A percentile compares a stretch with the other conserved stretches of the same genome.
phyloP scores from a whole-genome alignment of 2,329 filamentous ascomycete genomes.

The Phoma sp. region DNA sequence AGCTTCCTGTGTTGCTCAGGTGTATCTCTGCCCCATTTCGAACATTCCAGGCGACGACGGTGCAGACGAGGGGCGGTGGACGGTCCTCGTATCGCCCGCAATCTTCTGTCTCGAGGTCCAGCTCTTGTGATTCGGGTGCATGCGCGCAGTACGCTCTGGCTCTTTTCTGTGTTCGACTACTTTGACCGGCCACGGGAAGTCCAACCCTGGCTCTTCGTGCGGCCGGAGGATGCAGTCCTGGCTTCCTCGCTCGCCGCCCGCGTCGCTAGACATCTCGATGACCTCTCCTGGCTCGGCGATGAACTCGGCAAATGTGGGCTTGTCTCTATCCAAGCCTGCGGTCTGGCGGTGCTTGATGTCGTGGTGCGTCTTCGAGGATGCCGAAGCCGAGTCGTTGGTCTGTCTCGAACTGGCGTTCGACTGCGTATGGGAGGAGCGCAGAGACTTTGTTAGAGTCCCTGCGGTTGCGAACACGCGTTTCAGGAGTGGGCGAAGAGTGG shows the following conservation, averaged over 20 bases:
- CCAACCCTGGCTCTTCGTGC: not conserved
- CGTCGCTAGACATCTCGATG: slow-evolving; percentile 12
- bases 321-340: not conserved
- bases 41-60: not conserved
- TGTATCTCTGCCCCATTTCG: not conserved
- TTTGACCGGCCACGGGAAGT: slow-evolving; percentile 7
- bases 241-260: slow-evolving; percentile 4
- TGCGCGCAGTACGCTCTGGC: not conserved
- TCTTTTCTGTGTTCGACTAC: not conserved
- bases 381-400: not conserved
- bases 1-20: not conserved
- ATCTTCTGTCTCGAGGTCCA: not conserved
- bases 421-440: slow-evolving; percentile 4
- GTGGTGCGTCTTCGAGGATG: not conserved
- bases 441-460: slow-evolving; percentile 9
- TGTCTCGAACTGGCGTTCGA: slow-evolving; percentile 2
- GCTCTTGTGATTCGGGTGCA: slow-evolving; percentile 7
- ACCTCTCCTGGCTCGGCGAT: slow-evolving; percentile 6
- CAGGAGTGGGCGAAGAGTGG: slow-evolving; percentile 59
- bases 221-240: slow-evolving; percentile 9
- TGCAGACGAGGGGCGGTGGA: not conserved
- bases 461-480: slow-evolving; percentile 19
- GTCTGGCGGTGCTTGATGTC: not conserved
- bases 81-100: not conserved
- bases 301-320: slow-evolving; percentile 7